phyloP scores from a whole-genome alignment of 75 land plant species.

The Picea glauca region DNA sequence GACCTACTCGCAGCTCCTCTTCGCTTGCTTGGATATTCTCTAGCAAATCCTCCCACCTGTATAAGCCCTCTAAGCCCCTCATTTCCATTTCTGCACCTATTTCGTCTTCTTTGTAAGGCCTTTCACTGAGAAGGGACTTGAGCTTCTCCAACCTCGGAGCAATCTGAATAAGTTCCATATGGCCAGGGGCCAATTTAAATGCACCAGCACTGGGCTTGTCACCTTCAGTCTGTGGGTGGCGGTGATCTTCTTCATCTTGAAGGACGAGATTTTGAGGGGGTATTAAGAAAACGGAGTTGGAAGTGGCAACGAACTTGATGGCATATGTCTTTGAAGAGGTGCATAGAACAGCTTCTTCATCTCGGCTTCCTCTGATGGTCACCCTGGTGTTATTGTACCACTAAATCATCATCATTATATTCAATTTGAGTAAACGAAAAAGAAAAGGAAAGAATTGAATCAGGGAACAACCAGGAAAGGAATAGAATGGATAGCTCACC shows the following conservation, averaged over 20 bases:
- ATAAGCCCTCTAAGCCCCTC: conserved; percentile 40
- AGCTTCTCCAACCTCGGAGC: conserved; percentile 84
- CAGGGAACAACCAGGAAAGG: neutral
- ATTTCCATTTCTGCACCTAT: conserved; percentile 10
- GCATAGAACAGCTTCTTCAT: conserved; percentile 94
- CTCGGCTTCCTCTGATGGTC: conserved; percentile 58
- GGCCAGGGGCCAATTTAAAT: conserved; percentile 62
- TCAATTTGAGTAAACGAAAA: neutral
- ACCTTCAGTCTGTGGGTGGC: neutral
- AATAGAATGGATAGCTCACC: conserved; percentile 31
- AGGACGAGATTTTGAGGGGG: conserved; percentile 47
- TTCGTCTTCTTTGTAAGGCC: conserved; percentile 54
- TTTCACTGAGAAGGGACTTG: conserved; percentile 46
- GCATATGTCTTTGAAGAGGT: conserved; percentile 74
- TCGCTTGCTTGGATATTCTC: conserved; percentile 79
- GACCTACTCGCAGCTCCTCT: conserved; percentile 59
- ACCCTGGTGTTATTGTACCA: conserved; percentile 32
- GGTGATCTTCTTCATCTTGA: neutral
- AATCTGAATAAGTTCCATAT: conserved; percentile 72
- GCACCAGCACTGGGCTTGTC: conserved; percentile 30
- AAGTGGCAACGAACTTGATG: conserved; percentile 88
- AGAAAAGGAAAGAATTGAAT: neutral
- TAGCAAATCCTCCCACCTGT: conserved; percentile 68
- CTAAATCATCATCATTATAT: neutral
- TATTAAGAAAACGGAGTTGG: conserved; percentile 80